These are phyloP conservation scores for Botryotinia convoluta DNA, from an alignment of 2,329 filamentous ascomycete species.

Conservation along the genomic window DNA sequence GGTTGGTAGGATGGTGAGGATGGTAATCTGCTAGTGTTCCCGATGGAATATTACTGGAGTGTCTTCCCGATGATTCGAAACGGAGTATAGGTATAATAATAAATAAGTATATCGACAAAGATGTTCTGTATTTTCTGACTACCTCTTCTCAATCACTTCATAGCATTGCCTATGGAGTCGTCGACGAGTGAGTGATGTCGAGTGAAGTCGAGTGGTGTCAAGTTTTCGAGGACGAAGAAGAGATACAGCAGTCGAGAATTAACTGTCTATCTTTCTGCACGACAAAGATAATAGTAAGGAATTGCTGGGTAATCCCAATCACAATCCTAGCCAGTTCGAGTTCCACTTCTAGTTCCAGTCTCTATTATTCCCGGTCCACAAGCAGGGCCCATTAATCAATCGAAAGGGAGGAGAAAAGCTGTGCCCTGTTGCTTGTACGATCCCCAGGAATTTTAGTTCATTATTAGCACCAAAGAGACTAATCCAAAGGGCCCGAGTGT, in stretches of 20 bases:
- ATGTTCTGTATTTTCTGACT: not conserved
- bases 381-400: slow-evolving; percentile 6
- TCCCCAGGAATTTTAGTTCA: slow-evolving; percentile 15
- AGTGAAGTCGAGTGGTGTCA: not conserved
- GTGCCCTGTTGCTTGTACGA: slow-evolving; percentile 12
- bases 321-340: not conserved
- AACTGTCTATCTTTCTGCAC: not conserved
- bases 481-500: slow-evolving; percentile 15
- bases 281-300: slow-evolving; percentile 1
- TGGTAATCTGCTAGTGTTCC: slow-evolving; percentile 9
- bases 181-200: not conserved
- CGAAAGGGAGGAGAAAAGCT: slow-evolving; percentile 14
- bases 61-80: not conserved
- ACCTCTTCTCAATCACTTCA: not conserved
- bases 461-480: not conserved
- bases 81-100: not conserved
- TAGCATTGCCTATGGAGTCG: not conserved
- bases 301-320: slow-evolving; percentile 3
- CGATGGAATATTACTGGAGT: not conserved
- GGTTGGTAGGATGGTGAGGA: slow-evolving; percentile 5
- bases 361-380: not conserved
- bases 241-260: not conserved
- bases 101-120: not conserved
- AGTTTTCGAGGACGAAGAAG: slow-evolving; percentile 9
- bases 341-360: not conserved